A percentile compares a stretch with the other conserved stretches of the same genome.
These are phyloP conservation scores for Podospora pseudocomata DNA, from an alignment of 495 filamentous ascomycete species.

Conservation along the genomic window DNA sequence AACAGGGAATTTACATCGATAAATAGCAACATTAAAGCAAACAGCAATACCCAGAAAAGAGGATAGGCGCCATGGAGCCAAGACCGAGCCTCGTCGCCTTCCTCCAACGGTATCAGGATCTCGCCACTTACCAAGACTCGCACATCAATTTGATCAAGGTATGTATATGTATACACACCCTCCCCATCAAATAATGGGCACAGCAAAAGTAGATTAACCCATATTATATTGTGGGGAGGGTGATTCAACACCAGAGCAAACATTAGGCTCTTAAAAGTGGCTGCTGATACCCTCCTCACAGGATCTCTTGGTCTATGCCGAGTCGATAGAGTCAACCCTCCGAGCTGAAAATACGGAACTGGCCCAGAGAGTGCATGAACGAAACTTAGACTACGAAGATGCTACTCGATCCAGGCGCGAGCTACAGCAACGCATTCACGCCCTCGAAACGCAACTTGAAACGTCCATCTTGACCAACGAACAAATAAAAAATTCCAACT, in stretches of 20 bases:
- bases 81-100: slow-evolving; percentile 26
- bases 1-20: no score
- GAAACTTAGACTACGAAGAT: slow-evolving; percentile 43
- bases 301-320: slow-evolving; percentile 44
- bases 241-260: neutral
- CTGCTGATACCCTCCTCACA: slow-evolving; percentile 15
- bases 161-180: no score
- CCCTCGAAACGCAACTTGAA: slow-evolving; percentile 28
- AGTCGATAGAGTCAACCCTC: slow-evolving; percentile 33
- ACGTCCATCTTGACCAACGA: slow-evolving; percentile 32
- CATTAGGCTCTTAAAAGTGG: neutral
- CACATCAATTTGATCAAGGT: slow-evolving; percentile 40
- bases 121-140: slow-evolving; percentile 34
- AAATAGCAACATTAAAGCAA: neutral
- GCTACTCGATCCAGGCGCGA: slow-evolving; percentile 39
- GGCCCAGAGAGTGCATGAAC: slow-evolving; percentile 32
- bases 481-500: slow-evolving; percentile 59
- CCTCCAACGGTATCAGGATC: slow-evolving; percentile 39
- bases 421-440: slow-evolving; percentile 41
- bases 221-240: no score
- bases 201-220: no score
- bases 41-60: neutral
- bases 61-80: neutral
- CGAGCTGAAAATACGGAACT: slow-evolving; percentile 38
- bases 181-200: no score